Evolutionary conservation across 1,284 basidiomycete species (phyloP).

Genomic region (Ceratobasidium sp.): DNA sequence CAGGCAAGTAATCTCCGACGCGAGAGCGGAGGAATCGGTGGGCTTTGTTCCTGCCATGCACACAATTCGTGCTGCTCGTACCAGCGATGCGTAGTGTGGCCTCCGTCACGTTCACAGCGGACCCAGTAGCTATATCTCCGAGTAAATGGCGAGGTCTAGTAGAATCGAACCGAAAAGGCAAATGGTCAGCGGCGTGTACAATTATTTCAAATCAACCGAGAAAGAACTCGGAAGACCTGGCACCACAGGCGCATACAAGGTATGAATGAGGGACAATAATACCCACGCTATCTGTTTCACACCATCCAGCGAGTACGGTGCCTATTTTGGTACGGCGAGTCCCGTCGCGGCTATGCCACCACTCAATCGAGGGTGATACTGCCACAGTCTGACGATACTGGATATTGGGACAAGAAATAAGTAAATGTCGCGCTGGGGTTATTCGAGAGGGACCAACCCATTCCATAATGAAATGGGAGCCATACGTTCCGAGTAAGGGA

Average conservation of each 20-base stretch:
- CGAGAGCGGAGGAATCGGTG: background rate
- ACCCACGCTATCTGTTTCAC: slow-evolving; percentile 25
- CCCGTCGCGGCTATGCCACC: slow-evolving; percentile 27
- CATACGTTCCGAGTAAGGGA: background rate
- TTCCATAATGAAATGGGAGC: background rate
- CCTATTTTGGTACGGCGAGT: slow-evolving; percentile 13
- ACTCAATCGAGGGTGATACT: slow-evolving; percentile 15
- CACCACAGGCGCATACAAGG: slow-evolving; percentile 6
- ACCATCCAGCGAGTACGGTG: slow-evolving; percentile 34
- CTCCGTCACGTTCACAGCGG: slow-evolving; percentile 12
- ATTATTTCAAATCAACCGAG: background rate
- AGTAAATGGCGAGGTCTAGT: background rate
- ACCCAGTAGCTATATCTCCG: slow-evolving; percentile 32
- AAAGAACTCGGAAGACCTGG: background rate
- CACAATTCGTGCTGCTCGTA: slow-evolving; percentile 36
- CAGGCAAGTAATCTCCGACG: slow-evolving; percentile 7
- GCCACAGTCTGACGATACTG: slow-evolving; percentile 29
- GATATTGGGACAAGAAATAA: background rate
- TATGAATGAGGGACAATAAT: too few relatives aligned
- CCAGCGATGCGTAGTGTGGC: slow-evolving; percentile 20
- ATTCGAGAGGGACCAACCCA: background rate
- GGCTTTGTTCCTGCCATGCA: background rate
- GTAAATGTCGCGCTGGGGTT: background rate
- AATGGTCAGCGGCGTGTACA: background rate
- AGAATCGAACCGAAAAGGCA: background rate